Conservation (phyloP, 192 early-diverging fungal genomes). For the Linderina pennispora region DNA sequence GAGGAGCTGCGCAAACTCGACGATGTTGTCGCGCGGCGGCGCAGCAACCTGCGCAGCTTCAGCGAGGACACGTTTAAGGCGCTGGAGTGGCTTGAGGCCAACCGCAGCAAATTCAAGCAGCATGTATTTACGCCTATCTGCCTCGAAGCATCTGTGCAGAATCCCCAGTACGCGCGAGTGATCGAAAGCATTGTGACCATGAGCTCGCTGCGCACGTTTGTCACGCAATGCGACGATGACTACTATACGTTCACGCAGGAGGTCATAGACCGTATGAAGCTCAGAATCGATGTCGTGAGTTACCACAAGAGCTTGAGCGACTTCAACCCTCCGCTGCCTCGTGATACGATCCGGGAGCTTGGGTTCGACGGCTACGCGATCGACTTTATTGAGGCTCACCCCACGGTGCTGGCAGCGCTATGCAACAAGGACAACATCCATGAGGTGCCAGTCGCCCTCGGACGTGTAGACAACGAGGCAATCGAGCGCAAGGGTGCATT, state of each 20-base stretch:
- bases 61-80: conserved; percentile 56
- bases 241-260: conserved; percentile 64
- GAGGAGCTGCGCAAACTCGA: conserved; percentile 55
- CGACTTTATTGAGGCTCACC: conserved; percentile 71
- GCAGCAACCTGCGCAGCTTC: conserved; percentile 46
- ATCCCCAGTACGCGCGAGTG: conserved; percentile 54
- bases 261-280: conserved; percentile 52
- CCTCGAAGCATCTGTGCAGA: conserved; percentile 64
- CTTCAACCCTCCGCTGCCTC: conserved; percentile 23
- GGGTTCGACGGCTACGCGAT: conserved; percentile 74
- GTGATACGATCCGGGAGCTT: conserved; percentile 32
- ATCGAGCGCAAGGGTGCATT: conserved; percentile 17
- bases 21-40: conserved; percentile 47
- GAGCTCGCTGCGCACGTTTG: conserved; percentile 64
- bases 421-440: conserved; percentile 59
- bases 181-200: conserved; percentile 53
- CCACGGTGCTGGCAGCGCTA: conserved; percentile 54
- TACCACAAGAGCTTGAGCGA: conserved; percentile 22
- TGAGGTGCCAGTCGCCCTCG: conserved; percentile 39
- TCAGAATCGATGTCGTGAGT: conserved; percentile 59
- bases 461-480: conserved; percentile 25
- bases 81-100: conserved; percentile 61
- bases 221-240: conserved; percentile 71
- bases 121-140: conserved; percentile 68
- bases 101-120: conserved; percentile 57